Percentiles rank a stretch among this genome's conserved stretches.
Evolutionary conservation across 2,329 filamentous ascomycete species (phyloP).

Genomic region (Cladosporium cucumerinum): DNA sequence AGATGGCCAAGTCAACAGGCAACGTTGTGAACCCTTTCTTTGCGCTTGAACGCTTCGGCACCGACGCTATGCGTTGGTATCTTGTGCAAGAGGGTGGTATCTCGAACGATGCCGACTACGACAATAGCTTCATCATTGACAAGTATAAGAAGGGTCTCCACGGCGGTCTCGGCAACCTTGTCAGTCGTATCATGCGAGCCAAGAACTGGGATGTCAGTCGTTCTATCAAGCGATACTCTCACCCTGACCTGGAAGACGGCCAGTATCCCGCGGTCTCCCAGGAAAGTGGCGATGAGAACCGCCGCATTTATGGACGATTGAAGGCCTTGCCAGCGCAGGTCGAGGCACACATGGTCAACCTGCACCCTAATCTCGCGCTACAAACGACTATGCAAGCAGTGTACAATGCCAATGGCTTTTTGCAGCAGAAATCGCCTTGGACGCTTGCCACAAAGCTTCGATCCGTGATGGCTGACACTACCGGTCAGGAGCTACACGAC

Average conservation of each 20-base stretch:
- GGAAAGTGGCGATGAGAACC: conserved; percentile 10
- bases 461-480: conserved; percentile 28
- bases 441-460: conserved; percentile 42
- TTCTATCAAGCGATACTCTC: conserved; percentile 31
- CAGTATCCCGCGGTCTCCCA: conserved; percentile 16
- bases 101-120: conserved; percentile 75
- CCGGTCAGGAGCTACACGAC: conserved; percentile 29
- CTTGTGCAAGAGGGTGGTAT: conserved; percentile 78
- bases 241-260: conserved; percentile 16
- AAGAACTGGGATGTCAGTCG: conserved; percentile 56
- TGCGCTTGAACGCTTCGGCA: conserved; percentile 81
- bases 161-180: conserved; percentile 74
- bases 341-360: conserved; percentile 57
- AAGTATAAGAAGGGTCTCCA: conserved; percentile 78
- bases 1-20: conserved; percentile 95
- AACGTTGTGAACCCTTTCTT: conserved; percentile 95
- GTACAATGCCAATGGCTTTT: conserved; percentile 62
- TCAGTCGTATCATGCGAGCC: conserved; percentile 60
- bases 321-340: conserved; percentile 41
- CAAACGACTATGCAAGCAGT: conserved; percentile 62
- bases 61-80: conserved; percentile 87
- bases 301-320: conserved; percentile 20
- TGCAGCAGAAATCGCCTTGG: conserved; percentile 70
- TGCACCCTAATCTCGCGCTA: conserved; percentile 65
- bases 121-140: conserved; percentile 70